phyloP scores from a whole-genome alignment of 176 grass and related monocot species.

The Triticum urartu region DNA sequence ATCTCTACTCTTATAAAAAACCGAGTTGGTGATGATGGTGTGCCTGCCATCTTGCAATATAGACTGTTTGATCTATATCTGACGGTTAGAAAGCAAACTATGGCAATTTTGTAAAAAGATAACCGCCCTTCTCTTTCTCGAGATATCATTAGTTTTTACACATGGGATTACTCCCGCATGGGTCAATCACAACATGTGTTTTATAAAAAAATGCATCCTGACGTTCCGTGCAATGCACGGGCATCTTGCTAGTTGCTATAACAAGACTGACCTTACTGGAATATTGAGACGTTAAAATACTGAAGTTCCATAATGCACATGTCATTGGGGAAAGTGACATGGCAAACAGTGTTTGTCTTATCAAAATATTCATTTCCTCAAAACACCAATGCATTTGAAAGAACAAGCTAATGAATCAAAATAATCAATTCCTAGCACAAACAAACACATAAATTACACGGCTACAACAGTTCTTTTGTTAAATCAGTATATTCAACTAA shows the following conservation, averaged over 20 bases:
- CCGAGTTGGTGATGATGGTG: no score
- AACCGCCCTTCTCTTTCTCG: no score
- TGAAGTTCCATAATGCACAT: background rate
- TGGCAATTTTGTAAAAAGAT: no score
- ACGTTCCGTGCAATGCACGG: no score
- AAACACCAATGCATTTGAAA: background rate
- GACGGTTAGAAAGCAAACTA: no score
- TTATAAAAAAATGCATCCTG: no score
- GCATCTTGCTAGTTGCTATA: background rate
- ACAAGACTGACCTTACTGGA: background rate
- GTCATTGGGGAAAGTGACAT: background rate
- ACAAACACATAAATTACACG: background rate
- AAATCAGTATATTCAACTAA: background rate
- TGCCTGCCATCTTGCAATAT: no score
- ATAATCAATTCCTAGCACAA: background rate
- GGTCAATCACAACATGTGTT: no score
- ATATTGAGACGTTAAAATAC: background rate
- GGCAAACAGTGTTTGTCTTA: background rate
- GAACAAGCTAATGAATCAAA: background rate
- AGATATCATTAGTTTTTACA: no score
- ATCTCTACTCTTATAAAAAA: no score
- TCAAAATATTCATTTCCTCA: background rate
- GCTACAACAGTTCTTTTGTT: background rate
- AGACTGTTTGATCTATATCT: no score
- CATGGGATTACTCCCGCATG: no score